A percentile compares a stretch with the other conserved stretches of the same genome.
Evolutionary conservation across 75 land plant species (phyloP).

Genomic region (Picea sitchensis): DNA sequence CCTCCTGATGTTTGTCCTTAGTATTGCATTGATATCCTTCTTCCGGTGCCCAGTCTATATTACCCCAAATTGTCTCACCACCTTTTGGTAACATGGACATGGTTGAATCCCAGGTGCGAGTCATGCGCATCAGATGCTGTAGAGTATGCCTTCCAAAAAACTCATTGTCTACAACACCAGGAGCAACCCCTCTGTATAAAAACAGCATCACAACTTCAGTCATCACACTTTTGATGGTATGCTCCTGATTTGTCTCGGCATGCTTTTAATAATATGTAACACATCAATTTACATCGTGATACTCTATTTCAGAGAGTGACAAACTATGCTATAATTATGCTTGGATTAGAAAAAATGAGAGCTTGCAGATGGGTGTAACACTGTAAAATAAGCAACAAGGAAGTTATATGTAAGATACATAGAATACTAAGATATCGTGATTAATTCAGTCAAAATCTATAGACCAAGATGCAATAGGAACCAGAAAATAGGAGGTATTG

Average conservation of each 20-base stretch:
- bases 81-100: slow-evolving; percentile 83
- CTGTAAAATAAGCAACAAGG: no score
- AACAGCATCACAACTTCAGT: background rate
- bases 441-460: no score
- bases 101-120: slow-evolving; percentile 78
- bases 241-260: background rate
- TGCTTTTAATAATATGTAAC: background rate
- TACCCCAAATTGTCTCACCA: slow-evolving; percentile 76
- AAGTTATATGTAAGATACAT: no score
- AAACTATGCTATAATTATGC: no score
- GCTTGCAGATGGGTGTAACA: no score
- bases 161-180: slow-evolving; percentile 64
- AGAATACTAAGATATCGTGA: no score
- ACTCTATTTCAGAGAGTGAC: no score
- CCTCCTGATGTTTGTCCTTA: slow-evolving; percentile 7
- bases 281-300: no score
- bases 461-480: no score
- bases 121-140: slow-evolving; percentile 63
- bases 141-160: slow-evolving; percentile 66
- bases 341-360: no score
- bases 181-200: slow-evolving; percentile 62
- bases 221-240: background rate
- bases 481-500: no score
- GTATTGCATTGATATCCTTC: slow-evolving; percentile 45
- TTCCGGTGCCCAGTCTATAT: slow-evolving; percentile 78